Evolutionary conservation across 768 basidiomycete genomes (phyloP), one percentile per base, ranked within the genome.

Genomic region (Boletus patriciae): DNA sequence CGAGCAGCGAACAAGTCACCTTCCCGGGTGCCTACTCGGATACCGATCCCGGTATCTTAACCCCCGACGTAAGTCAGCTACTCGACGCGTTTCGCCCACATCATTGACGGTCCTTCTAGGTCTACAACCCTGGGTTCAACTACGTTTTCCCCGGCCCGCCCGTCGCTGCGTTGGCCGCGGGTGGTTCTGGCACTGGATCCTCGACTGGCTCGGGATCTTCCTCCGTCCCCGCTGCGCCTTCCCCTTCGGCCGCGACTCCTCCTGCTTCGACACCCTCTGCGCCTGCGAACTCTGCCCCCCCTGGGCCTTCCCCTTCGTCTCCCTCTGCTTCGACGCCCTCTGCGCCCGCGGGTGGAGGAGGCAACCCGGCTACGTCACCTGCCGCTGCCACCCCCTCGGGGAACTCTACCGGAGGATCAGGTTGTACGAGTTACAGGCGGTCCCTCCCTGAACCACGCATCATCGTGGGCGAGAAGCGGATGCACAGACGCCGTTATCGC

Each of bases 1-100:
- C 60, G 13, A 57, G 53, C 47, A 65, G 49, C 44, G 70, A 71
- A 40, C 79, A 82, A 33, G 86, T 86, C 37, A 73, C 70, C 19
- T 75, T 92, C 54, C 90, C 90, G 5, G 90, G 90, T 36, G 88
- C 78, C 19, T 92, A 92, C 73, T 74, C 64, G 11, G 85, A 87
- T 65, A 77, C 66, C 42, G 87, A 90, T 56, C 79, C 88, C 3
- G 89, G 90, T 48, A 85, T 92, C 67, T 77, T 80, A 57, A 78
- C 75, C 55, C 76, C 78, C 15, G 66, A 77, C 49, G 81, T 81
- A 58, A 50, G 74, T 63, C 6, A 12, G 11, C 0, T 0, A 3
- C 7, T 0, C 3, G 4, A 27, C 47, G 23, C 7, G 12, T 43
- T 46, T 46, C n/a, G 1, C 9, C 8, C 23, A 9, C 25, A 4